Evolutionary conservation across 1,139 yeast species (phyloP), one percentile per base, ranked within the genome.

Genomic region (Blastobotrys ciferrii): DNA sequence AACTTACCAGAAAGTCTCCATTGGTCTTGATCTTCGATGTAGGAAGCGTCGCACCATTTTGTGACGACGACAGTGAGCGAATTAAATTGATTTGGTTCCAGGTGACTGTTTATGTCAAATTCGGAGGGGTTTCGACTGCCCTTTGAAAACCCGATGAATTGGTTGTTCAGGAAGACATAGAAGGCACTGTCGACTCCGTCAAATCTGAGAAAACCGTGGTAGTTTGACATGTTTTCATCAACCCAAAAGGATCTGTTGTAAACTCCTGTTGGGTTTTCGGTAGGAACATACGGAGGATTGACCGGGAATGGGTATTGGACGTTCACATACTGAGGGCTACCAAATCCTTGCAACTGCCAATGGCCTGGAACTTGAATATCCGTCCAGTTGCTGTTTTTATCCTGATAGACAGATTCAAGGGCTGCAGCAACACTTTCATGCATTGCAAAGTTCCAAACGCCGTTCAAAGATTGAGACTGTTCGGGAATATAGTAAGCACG

Each of bases 261-360:
- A 5, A 65, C 58, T 7, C 71, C 73, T 1, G 70, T 66, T 0
- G 73, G 73, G 46, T 69, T 69, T 15, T 58, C 51, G 11, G 64
- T 50, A 1, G 71, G 69, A 7, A 68, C 68, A 49, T 54, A 56
- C 4, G 73, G 73, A 1, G 71, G 71, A 47, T 68, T 62, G 35
- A 62, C 60, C 4, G 69, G 66, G 52, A 69, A 60, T 2, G 71
- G 71, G 48, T 56, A 69, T 15, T 56, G 55, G 41, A 60, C 57
- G 49, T 69, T 69, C 14, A 72, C 68, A 48, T 69, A 69, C 28
- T 57, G 63, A 1, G 73, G 73, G 1, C 51, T 49, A 12, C 70
- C 71, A 45, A 51, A 61, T 4, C 71, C 71, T 50, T 68, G 70
- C 15, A 68, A 52, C 53, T 69, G 72, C 71, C 72, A 69, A 48